phyloP scores from a whole-genome alignment of 768 basidiomycete genomes.

The Leccinum rimulosum region DNA sequence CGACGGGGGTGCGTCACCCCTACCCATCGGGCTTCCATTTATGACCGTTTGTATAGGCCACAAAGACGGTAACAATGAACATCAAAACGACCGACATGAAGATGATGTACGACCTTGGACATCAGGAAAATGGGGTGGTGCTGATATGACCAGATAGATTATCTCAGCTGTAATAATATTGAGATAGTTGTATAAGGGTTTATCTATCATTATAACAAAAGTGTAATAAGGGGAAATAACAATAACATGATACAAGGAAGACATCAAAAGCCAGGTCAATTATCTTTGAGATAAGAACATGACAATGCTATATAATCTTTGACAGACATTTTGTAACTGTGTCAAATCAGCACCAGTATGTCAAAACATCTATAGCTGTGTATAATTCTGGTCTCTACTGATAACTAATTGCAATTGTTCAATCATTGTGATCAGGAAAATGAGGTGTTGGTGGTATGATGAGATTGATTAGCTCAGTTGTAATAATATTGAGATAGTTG shows the following conservation, averaged over 20 bases:
- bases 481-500: neutral
- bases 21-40: neutral
- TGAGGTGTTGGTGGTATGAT: neutral
- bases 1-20: constrained; percentile 71
- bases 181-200: neutral
- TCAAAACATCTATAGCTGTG: no score
- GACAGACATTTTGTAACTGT: no score
- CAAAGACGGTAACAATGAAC: constrained; percentile 95
- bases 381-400: no score
- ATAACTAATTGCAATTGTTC: no score
- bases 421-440: neutral
- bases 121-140: neutral
- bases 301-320: neutral
- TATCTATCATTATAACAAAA: neutral
- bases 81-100: constrained; percentile 99
- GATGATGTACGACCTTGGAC: constrained; percentile 86
- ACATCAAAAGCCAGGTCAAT: neutral
- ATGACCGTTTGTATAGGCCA: constrained; percentile 57
- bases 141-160: neutral
- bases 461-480: neutral
- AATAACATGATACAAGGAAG: neutral
- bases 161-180: neutral
- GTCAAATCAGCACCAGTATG: no score
- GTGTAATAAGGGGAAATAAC: neutral
- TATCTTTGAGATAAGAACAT: neutral